Evolutionary conservation across 116 monocot genomes (phyloP).

Genomic region (Iris pallida): DNA sequence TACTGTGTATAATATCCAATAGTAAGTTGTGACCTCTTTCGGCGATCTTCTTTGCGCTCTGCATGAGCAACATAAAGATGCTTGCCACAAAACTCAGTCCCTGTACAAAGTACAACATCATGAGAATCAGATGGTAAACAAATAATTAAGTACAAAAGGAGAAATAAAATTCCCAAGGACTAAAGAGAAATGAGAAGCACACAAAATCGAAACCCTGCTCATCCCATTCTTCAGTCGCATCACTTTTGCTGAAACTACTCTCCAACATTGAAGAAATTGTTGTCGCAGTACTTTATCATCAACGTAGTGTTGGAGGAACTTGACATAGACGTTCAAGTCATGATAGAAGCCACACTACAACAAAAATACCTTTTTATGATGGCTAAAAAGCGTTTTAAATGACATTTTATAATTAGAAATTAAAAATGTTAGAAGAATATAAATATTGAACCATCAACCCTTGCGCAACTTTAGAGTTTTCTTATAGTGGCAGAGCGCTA

Average conservation of each 20-base stretch:
- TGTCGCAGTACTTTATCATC: constrained; percentile 26
- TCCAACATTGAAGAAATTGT: constrained; percentile 32
- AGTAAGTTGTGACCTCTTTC: not conserved
- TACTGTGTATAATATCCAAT: not conserved
- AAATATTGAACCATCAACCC: too few relatives aligned
- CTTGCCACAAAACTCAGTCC: constrained; percentile 21
- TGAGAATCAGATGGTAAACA: not conserved
- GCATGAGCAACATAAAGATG: constrained; percentile 29
- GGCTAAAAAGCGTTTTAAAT: too few relatives aligned
- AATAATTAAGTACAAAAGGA: not conserved
- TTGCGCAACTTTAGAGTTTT: too few relatives aligned
- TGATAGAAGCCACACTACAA: constrained; percentile 9
- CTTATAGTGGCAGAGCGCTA: too few relatives aligned
- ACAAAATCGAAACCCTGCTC: constrained; percentile 58
- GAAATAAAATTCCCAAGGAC: not conserved
- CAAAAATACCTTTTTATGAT: too few relatives aligned
- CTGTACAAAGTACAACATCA: constrained; percentile 5
- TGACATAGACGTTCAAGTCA: constrained; percentile 37
- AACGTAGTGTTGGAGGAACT: constrained; percentile 31
- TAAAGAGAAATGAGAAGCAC: constrained; percentile 26
- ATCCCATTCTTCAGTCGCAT: constrained; percentile 20
- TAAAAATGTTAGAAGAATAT: too few relatives aligned
- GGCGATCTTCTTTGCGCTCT: constrained; percentile 19
- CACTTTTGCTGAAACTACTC: constrained; percentile 30
- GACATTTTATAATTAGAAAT: too few relatives aligned